Evolutionary conservation across 352 stramenopile genomes (phyloP), one percentile per base, ranked within the genome.

Genomic region (Blastocystis sp.): DNA sequence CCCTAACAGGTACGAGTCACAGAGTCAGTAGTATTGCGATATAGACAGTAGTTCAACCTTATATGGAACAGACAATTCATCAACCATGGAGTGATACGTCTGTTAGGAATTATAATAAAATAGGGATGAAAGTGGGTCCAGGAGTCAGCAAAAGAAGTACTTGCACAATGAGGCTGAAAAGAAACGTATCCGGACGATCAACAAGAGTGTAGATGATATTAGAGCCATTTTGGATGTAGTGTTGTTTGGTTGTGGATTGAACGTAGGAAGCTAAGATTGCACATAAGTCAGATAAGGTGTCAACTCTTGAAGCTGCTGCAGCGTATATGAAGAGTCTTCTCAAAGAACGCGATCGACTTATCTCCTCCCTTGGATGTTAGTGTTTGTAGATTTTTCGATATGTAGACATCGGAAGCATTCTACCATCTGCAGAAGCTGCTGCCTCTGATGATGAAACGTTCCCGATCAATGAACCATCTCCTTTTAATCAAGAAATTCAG

Each of bases 81-180:
- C 40, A 15, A 27, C 57, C 5, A 35, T 44, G 24, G 60, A 70
- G 60, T 70, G 24, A 44, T 35, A 40, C 13, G 3, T 33, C 15
- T 44, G 22, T 44, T 15, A 2, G 40, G 5, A 35, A 44, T 2
- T 17, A 15, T 44, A 15, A 44, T 19, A 17, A 7, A 5, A 7
- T 70, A 70, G 60, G 40, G 60, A 70, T 22, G 60, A 70, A 33
- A 44, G 15, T 24, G 60, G 24, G 24, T 70, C 24, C 24, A 22
- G 33, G 60, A 44, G 24, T 35, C 60, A 70, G 17, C 60, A 70
- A 40, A 70, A 33, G 60, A 70, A 70, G 60, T 48, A 48, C 27
- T n/a, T 48, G n/a, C 64, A 77, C 19, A 77, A 77, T 56, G 64
- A 77, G 19, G 64, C 64, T n/a, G 64, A 77, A 30, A 77, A 77